phyloP scores from a whole-genome alignment of 1,139 yeast species.

The Yamadazyma sp. region DNA sequence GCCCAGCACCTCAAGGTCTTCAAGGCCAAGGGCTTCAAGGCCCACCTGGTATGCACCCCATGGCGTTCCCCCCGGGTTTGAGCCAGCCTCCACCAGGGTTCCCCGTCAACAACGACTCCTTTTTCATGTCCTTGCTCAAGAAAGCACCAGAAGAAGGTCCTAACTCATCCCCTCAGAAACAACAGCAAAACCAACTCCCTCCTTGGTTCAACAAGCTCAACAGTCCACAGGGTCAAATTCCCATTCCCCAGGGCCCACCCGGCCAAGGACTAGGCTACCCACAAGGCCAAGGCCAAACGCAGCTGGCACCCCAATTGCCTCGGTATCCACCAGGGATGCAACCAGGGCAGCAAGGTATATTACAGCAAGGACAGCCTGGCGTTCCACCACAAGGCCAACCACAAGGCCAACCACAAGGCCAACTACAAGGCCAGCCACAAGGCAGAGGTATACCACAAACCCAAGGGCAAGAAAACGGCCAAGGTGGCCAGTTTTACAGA shows the following conservation, averaged over 20 bases:
- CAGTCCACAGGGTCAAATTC: neutral
- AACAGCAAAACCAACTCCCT: conserved; percentile 8
- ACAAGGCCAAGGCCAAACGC: conserved; percentile 5
- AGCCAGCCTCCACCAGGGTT: conserved; percentile 8
- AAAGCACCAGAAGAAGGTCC: conserved; percentile 26
- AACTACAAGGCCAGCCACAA: conserved; percentile 12
- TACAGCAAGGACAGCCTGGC: too few relatives aligned
- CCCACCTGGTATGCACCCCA: too few relatives aligned
- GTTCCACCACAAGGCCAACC: conserved; percentile 3
- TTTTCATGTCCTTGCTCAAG: conserved; percentile 53
- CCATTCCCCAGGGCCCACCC: neutral
- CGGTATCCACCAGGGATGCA: conserved; percentile 5
- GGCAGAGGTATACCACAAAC: too few relatives aligned
- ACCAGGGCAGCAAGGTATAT: neutral
- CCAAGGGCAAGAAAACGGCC: conserved; percentile 4
- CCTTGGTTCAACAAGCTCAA: conserved; percentile 17
- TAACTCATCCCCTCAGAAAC: neutral
- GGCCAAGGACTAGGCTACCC: too few relatives aligned
- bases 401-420: conserved; percentile 7
- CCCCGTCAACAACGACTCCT: conserved; percentile 41
- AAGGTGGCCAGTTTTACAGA: neutral
- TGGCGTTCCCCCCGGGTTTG: conserved; percentile 3
- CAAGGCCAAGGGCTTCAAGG: conserved; percentile 1
- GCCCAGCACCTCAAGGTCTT: conserved; percentile 8
- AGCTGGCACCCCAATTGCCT: conserved; percentile 4